Evolutionary conservation across 495 filamentous ascomycete genomes (phyloP).

Genomic region (Penicillium maclennaniae): DNA sequence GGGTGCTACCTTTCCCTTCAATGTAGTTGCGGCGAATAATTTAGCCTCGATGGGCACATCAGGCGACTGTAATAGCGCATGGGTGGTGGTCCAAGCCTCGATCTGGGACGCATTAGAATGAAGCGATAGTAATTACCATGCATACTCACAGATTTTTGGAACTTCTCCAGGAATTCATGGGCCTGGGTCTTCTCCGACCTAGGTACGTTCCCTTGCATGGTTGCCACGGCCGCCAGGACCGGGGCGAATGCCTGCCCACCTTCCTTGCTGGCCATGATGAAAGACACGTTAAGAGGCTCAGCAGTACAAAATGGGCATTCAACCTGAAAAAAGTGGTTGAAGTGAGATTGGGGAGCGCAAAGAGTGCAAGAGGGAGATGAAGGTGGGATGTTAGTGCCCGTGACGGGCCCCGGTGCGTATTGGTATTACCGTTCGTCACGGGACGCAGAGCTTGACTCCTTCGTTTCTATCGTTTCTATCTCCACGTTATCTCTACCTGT

Average conservation of each 20-base stretch:
- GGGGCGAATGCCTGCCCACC: conserved; percentile 70
- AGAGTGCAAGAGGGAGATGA: conserved; percentile 17
- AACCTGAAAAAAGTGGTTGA: conserved; percentile 4
- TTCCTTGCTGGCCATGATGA: conserved; percentile 66
- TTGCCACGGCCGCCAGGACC: conserved; percentile 81
- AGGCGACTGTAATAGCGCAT: conserved; percentile 75
- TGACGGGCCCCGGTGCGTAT: conserved; percentile 18
- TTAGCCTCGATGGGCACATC: conserved; percentile 74
- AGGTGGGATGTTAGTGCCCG: conserved; percentile 41
- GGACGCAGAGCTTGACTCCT: conserved; percentile 22
- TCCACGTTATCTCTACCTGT: background rate
- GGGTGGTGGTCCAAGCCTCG: conserved; percentile 85
- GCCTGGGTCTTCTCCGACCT: conserved; percentile 82
- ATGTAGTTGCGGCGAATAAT: conserved; percentile 91
- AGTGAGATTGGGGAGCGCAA: conserved; percentile 9
- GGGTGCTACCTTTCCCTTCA: conserved; percentile 88
- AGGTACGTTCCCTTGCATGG: conserved; percentile 83
- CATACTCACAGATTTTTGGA: conserved; percentile 89
- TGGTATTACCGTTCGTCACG: conserved; percentile 26
- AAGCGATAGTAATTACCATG: conserved; percentile 6
- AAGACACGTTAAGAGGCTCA: conserved; percentile 12
- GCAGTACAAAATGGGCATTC: conserved; percentile 11
- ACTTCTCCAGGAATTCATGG: conserved; percentile 84
- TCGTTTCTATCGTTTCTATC: background rate
- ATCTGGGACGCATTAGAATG: conserved; percentile 45